Evolutionary conservation across 805 yeast species (phyloP), one percentile per base, ranked within the genome.

Genomic region (Kregervanrija pseudodelftensis): DNA sequence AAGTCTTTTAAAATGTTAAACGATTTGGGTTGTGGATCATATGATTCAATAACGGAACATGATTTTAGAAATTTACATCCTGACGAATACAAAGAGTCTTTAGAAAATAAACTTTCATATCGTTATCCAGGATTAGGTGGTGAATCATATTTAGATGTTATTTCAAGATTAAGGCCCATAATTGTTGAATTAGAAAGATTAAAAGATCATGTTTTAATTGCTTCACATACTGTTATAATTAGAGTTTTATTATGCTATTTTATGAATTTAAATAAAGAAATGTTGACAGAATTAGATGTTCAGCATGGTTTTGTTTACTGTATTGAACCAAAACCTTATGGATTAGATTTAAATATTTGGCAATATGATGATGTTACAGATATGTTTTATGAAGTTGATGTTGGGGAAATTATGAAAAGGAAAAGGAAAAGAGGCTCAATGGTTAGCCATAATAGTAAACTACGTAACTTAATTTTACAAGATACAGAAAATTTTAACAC

Each of bases 261-360:
- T 40, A 65, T 65, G 67, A 64, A 65, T 40, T 53, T 65, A 40
- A 56, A 55, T 42, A 63, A 57, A 45, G 67, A 64, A 41, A 59
- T 65, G 67, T 42, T 65, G 41, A 65, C 69, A 8, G 69, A 65
- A 43, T 51, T 65, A 43, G 68, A 64, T 33, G 64, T 65, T n/a
- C 64, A 61, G 38, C 66, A 63, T 32, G 63, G 61, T 3, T 62
- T 42, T 36, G 59, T 65, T 8, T 65, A 65, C 42, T 65, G 69
- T 52, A 53, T 65, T 32, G 68, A 64, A 50, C 69, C 69, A 33
- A 65, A 65, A 47, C 68, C 69, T 7, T 65, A 65, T 47, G 69
- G 69, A 4, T 45, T 65, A 32, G 68, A 64, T 45, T 53, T 65
- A 41, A 65, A 63, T 42, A 63, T 65, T 13, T 65, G 68, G 66